Base-by-base conservation (phyloP, 768 basidiomycete species). In the Paxillus rubicundulus region DNA sequence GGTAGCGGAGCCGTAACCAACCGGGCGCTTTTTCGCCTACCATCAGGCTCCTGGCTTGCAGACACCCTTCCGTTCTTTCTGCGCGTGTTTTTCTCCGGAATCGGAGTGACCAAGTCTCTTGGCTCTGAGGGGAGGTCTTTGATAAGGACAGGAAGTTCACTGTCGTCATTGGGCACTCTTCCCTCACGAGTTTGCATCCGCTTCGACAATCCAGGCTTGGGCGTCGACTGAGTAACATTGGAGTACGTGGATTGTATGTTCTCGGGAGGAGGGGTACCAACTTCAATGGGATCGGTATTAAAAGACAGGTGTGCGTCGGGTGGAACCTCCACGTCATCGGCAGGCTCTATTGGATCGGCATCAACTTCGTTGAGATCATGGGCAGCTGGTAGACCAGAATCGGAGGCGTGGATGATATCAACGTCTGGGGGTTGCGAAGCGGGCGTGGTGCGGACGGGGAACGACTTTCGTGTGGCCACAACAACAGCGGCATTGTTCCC, bases 171-270 rank as follows among this genome's bases (percentile, higher is more conserved):
- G n/a, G 55, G 63, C 33, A 67, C 50, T 48, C 63, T 70, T 1
- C 75, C 75, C 44, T 63, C 54, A 16, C 77, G 72, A 43, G 70
- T 67, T 66, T 72, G 79, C 71, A 77, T 79, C 45, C 74, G 70
- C 42, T 69, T 71, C 13, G 70, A 52, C 10, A 75, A 63, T 9
- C 74, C 71, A 5, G 68, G 66, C 17, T 65, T 68, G 49, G 68
- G 66, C 0, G 61, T 65, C 18, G 58, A 54, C 16, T 51, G 63
- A 45, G 51, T 41, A 8, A 17, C 17, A 9, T 37, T 33, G 20
- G 47, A 8, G 48, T 47, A 45, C 21, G 47, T 40, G 24, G 53
- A 16, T 10, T 45, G 41, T 24, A 37, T 20, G 18, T 47, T 54
- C 40, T 64, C 55, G 13, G 49, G 16, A 18, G 41, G 14, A 30